These are phyloP conservation scores for Boletus tomentosulus DNA, from an alignment of 768 basidiomycete species.

Conservation along the genomic window DNA sequence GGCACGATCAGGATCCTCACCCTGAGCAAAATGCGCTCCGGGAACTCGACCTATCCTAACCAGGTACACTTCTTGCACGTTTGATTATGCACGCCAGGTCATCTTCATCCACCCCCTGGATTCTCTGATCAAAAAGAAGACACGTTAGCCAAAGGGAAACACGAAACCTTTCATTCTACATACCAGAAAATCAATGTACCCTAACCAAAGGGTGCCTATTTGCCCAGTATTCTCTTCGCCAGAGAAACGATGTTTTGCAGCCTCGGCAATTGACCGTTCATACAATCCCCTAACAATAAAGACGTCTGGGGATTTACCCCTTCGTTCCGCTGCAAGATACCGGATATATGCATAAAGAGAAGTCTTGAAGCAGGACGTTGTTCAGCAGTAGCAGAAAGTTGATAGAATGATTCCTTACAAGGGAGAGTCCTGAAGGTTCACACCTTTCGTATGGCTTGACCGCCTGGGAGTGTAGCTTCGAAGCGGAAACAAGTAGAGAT, in stretches of 20 bases:
- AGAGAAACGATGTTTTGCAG: constrained; percentile 52
- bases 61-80: constrained; percentile 72
- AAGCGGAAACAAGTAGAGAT: constrained; percentile 68
- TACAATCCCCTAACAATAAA: constrained; percentile 56
- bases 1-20: too few relatives aligned
- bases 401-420: constrained; percentile 42
- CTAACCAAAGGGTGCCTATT: constrained; percentile 67
- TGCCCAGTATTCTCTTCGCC: constrained; percentile 57
- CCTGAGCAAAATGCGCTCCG: too few relatives aligned
- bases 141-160: too few relatives aligned
- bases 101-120: constrained; percentile 40
- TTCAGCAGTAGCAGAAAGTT: constrained; percentile 6
- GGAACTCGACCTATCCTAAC: too few relatives aligned
- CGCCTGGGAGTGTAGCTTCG: constrained; percentile 60
- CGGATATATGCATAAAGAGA: constrained; percentile 62
- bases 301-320: constrained; percentile 54
- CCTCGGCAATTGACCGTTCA: constrained; percentile 74
- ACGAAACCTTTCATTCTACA: constrained; percentile 16
- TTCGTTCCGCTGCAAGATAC: constrained; percentile 62
- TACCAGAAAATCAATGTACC: constrained; percentile 70
- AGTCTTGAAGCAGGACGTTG: constrained; percentile 12
- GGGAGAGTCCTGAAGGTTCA: constrained; percentile 54
- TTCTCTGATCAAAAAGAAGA: constrained; percentile 10
- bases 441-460: constrained; percentile 59
- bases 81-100: constrained; percentile 41